Conservation (phyloP, 2,329 filamentous ascomycete species). For the Aspergillus sp. region DNA sequence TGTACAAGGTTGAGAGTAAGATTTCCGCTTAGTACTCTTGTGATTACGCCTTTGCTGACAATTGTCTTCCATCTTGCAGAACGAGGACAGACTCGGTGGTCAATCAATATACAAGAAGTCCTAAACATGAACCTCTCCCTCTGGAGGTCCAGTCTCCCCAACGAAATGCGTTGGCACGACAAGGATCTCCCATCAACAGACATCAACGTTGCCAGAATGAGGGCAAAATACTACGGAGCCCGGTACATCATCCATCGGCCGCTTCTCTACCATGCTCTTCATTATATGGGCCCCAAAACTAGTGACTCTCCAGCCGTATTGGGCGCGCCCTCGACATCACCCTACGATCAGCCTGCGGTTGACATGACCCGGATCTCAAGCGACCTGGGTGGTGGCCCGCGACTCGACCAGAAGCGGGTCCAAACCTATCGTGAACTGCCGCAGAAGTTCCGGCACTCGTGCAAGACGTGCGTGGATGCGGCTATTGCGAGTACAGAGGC, state of each 20-base stretch:
- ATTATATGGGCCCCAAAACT: conserved; percentile 53
- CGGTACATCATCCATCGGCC: conserved; percentile 87
- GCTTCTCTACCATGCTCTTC: conserved; percentile 67
- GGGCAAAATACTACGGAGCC: conserved; percentile 94
- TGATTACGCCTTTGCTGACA: conserved; percentile 3
- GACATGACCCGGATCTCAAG: conserved; percentile 39
- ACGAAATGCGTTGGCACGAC: conserved; percentile 65
- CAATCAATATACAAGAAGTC: conserved; percentile 44
- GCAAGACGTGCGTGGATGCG: conserved; percentile 68
- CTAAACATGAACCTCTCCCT: conserved; percentile 54
- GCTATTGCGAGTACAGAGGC: conserved; percentile 84
- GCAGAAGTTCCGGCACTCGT: conserved; percentile 58
- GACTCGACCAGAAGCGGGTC: conserved; percentile 2
- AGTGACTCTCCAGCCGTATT: conserved; percentile 40
- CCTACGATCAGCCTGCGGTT: conserved; percentile 34
- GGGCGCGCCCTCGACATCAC: conserved; percentile 33
- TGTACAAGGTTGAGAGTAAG: conserved; percentile 54
- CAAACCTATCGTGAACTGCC: conserved; percentile 34
- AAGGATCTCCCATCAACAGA: conserved; percentile 72
- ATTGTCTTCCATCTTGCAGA: conserved; percentile 18
- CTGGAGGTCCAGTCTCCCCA: conserved; percentile 59
- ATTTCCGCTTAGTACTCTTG: background rate
- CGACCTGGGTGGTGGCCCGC: conserved; percentile 33
- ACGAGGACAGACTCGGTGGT: conserved; percentile 42
- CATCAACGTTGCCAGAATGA: conserved; percentile 80